Base-by-base conservation (phyloP, 805 yeast species). In the Teunomyces tritomae region DNA sequence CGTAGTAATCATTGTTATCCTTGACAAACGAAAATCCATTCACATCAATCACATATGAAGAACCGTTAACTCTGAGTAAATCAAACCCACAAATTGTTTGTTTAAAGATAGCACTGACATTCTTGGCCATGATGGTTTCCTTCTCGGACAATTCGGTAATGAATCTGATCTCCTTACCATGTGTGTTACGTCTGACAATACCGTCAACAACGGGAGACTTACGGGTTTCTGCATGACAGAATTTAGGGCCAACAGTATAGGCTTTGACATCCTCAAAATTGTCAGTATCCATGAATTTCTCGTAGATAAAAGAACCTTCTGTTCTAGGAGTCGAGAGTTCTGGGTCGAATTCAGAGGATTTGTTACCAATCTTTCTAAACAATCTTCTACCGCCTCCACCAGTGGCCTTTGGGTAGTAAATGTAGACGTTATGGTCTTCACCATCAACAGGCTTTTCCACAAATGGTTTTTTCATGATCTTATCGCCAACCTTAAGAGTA, bases 141-240 rank as follows among this genome's bases (percentile, higher is more conserved):
- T 81, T 86, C 4, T 77, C 80, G 2, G 87, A 71, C 45, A 94
- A 73, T 54, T 85, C 83, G 0, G 99, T 92, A 30, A 94, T 78
- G 61, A 87, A 94, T 53, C 99, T 78, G 40, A 94, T 85, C 68
- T 94, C 99, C 65, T 94, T 94, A 41, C 99, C 99, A 59, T 91
- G 96, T 1, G 98, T 91, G 63, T 94, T 94, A 65, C 99, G 80
- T 61, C 97, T 79, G 24, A 94, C 99, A 49, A 94, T 88, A 41
- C 99, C 99, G 70, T 94, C 99, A n/a, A 94, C 99, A 3, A 94
- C 99, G 0, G 99, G 99, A 0, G 97, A 89, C 65, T 94, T 94
- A 61, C 99, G 79, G 1, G 99, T 94, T 63, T 94, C 99, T 0
- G 99, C 99, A 66, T 94, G 99, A 64, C 99, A 94, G 61, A 80